A percentile compares a stretch with the other conserved stretches of the same genome.
Conservation (phyloP, 169 alveolate genomes). For the Plasmodium chabaudi region DNA sequence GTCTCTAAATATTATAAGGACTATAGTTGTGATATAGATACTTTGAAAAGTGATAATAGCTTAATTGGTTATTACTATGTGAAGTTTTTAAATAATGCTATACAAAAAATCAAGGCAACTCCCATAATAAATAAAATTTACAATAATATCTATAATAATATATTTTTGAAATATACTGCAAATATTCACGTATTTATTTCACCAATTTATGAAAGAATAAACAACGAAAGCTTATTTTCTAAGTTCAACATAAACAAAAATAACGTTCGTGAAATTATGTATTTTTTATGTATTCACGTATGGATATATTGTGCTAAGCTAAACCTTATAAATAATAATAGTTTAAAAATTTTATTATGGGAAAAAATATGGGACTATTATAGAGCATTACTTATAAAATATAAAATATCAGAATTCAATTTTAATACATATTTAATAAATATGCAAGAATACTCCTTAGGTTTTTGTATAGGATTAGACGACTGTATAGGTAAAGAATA, state of each 20-base stretch:
- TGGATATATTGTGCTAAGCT: constrained; percentile 70
- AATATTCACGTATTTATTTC: constrained; percentile 61
- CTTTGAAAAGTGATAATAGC: constrained; percentile 22
- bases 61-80: constrained; percentile 15
- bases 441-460: constrained; percentile 72
- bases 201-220: constrained; percentile 70
- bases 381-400: constrained; percentile 66
- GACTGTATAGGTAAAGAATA: constrained; percentile 56
- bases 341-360: constrained; percentile 51
- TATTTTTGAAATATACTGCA: constrained; percentile 19
- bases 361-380: constrained; percentile 76
- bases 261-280: constrained; percentile 61
- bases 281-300: constrained; percentile 71
- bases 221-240: constrained; percentile 31
- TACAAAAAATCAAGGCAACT: constrained; percentile 23
- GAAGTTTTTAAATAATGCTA: constrained; percentile 25
- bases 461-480: constrained; percentile 72
- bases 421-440: constrained; percentile 58
- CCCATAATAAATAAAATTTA: constrained; percentile 47
- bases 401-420: constrained; percentile 62
- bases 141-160: constrained; percentile 46
- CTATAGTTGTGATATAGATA: constrained; percentile 39
- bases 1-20: constrained; percentile 55
- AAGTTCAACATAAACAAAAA: constrained; percentile 48
- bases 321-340: constrained; percentile 45